Evolutionary conservation across 345 rosid species (phyloP).

Genomic region (Hibiscus syriacus): DNA sequence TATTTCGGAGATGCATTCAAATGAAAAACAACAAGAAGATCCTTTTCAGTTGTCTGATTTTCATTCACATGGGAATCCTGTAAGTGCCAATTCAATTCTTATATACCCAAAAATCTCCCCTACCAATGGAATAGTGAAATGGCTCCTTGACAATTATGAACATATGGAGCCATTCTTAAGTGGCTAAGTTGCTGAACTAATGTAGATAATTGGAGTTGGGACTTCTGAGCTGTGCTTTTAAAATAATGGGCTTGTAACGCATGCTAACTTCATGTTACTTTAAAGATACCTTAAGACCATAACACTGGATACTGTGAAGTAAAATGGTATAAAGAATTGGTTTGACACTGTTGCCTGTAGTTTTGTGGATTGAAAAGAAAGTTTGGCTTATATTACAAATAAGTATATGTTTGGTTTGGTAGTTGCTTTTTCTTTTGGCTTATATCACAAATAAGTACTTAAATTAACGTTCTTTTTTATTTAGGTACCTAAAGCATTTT

Average conservation of each 20-base stretch:
- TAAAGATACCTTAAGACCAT: neutral
- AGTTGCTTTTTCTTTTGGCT: neutral
- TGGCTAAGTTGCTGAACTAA: neutral
- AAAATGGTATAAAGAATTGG: neutral
- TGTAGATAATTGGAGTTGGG: neutral
- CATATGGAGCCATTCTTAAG: neutral
- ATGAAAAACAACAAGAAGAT: constrained; percentile 68
- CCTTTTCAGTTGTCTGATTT: too few species aligned
- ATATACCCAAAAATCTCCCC: too few species aligned
- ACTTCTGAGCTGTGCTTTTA: neutral
- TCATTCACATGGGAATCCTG: constrained; percentile 49
- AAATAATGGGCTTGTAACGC: neutral
- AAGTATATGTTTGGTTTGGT: neutral
- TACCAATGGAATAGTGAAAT: neutral
- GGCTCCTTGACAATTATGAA: neutral
- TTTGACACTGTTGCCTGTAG: neutral
- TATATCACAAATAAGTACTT: too few species aligned
- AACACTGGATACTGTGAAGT: too few species aligned
- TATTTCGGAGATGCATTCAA: constrained; percentile 50
- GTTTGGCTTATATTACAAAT: too few species aligned
- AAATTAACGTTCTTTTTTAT: too few species aligned
- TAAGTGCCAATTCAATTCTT: constrained; percentile 24
- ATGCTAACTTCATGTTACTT: neutral
- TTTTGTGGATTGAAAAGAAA: neutral
- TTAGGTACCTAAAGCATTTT: too few species aligned